Base-by-base conservation (phyloP, 495 filamentous ascomycete species). In the Ramalina peruviana region DNA sequence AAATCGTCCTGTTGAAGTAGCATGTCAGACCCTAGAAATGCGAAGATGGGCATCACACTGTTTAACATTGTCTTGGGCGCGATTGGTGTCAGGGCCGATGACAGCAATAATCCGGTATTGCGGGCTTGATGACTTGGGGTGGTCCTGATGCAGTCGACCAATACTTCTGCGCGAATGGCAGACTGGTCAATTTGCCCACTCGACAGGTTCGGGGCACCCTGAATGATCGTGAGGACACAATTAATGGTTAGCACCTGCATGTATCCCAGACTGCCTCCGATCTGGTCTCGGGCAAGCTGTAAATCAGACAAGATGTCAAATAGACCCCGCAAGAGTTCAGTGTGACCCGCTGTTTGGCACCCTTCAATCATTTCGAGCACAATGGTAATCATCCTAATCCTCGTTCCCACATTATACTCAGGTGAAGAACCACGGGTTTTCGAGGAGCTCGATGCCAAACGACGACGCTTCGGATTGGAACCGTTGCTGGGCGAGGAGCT, bases 41-140 rank as follows among this genome's bases (percentile, higher is more conserved):
- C 96, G 66, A 98, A 98, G 36, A 98, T 89, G 6, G 93, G 93
- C 92, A 98, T 97, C 46, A 98, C 85, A 52, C 86, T 94, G 61
- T 98, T 89, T 46, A 97, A 73, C 10, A 98, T 85, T 20, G 88
- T 65, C 58, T 95, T 86, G 1, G 92, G 92, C 0, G 83, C 83
- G 56, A 86, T 83, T 37, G 79, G 78, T 27, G 92, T 89, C 42
- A 97, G 65, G 20, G 75, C 79, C 2, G 88, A 84, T 15, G 97
- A 80, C 15, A 99, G 73, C n/a, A 96, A 77, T 9, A 99, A 72
- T 11, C 90, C 89, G 7, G 80, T 74, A 55, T 94, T 96, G 62
- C 94, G 93, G 11, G 96, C 86, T 43, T 92, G 85, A 0, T 88
- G 87, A 63, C 80, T 94, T 4, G 83, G 72, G 0, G 88, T 90